Base-by-base conservation (phyloP, 768 basidiomycete species). In the Boletus patriciae region DNA sequence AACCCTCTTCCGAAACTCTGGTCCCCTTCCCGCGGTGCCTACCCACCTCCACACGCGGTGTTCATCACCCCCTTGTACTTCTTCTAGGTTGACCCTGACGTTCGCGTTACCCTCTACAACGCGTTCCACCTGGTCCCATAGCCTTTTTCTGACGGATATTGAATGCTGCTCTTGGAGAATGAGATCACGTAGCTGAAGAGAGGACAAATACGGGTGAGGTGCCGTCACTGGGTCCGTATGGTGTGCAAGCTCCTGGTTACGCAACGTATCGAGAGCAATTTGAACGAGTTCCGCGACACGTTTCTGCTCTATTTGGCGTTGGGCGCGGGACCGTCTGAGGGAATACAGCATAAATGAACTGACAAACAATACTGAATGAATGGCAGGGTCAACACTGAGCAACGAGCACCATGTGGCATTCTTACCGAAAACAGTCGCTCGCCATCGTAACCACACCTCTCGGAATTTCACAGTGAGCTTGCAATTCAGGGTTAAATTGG, bases 41-140 rank as follows among this genome's bases (percentile, higher is more conserved):
- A 92, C 83, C 94, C 94, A 96, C 55, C 88, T 77, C 94, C 94
- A 96, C 54, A 93, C 93, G 61, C 91, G 83, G 73, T 86, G 80
- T 74, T 93, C 92, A 72, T 95, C 92, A 12, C 94, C 93, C 62
- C 88, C 88, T 58, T 78, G 79, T 46, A 90, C 82, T 71, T 96
- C 94, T 72, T 90, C 90, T 50, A 92, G 75, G 69, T 88, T 90
- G 31, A 84, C 86, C 59, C 91, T 83, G 42, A 97, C 90, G 72
- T 97, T 97, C 31, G 91, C 83, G 75, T 97, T 97, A 52, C 86
- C 83, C 73, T 95, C 94, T 4, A 97, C 93, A 48, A 94, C 76
- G 51, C 80, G 82, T 70, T 92, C 91, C 47, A 97, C 94, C 61
- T 82, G 79, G 56, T 84, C 79, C 94, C 94, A 97, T 44, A 97